Evolutionary conservation across 305 asterid genomes (phyloP).

Genomic region (Fraxinus platypoda): DNA sequence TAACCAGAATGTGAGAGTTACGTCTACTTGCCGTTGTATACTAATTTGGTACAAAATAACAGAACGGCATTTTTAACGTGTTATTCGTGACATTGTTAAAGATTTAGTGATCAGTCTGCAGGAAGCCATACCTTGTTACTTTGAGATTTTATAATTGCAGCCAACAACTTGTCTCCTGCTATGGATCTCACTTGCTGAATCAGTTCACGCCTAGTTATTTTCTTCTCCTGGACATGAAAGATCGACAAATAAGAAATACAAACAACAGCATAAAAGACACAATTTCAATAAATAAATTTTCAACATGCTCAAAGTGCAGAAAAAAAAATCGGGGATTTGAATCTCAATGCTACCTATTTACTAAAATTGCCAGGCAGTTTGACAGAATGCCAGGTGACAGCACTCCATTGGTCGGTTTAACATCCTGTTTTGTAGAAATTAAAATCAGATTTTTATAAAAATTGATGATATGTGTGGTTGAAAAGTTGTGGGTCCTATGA

Average conservation of each 20-base stretch:
- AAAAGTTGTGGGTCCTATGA: too few species aligned
- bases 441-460: too few species aligned
- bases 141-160: conserved; percentile 43
- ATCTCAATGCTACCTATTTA: background rate
- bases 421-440: too few species aligned
- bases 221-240: conserved; percentile 43
- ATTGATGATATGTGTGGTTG: too few species aligned
- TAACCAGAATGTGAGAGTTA: background rate
- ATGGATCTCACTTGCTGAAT: conserved; percentile 52
- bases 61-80: background rate
- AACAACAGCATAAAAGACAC: background rate
- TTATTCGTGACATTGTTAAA: background rate
- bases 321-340: background rate
- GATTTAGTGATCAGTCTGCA: background rate
- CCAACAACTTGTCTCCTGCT: conserved; percentile 67
- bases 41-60: background rate
- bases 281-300: background rate
- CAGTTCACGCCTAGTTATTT: conserved; percentile 52
- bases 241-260: background rate
- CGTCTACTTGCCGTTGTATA: background rate
- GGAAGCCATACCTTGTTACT: conserved; percentile 44
- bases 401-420: too few species aligned
- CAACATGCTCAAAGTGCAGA: background rate
- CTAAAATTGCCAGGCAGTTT: background rate
- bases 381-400: too few species aligned